Base-by-base conservation (phyloP, 306 rosid genomes). In the Dryas alaskensis region DNA sequence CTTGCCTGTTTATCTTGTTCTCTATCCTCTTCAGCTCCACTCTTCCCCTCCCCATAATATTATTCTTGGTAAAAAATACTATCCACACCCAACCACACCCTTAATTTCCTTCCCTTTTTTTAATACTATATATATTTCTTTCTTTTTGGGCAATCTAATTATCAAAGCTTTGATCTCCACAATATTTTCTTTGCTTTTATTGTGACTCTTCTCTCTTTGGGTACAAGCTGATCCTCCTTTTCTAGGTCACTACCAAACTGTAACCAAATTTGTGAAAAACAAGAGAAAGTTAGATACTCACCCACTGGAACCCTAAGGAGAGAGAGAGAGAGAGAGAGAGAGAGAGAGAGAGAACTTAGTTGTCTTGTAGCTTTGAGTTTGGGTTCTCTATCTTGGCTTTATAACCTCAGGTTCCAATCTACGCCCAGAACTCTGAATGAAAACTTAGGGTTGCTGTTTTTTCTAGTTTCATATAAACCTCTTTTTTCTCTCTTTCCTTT, bases 1-100 rank as follows among this genome's bases (percentile, higher is more conserved):
- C 98, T 39, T 92, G 98, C 81, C 98, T 92, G 96, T 92, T 92
- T 85, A 92, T 90, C 87, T 92, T 92, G 88, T 92, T 92, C 92
- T 92, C 96, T 85, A 90, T 92, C 83, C 98, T 92, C 87, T 88
- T 92, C 84, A 92, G 74, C 84, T 92, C 98, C 46, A 92, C 98
- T 83, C 98, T 88, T 87, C 96, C 96, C 69, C 98, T 92, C 49
- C 98, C 98, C 98, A 92, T 84, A 13, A 80, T 31, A 31, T 31
- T 62, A 67, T 65, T 77, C 51, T 73, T 67, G 67, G 40, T 55
- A 31, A 16, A 39, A 65, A 50, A 43, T 72, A 55, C 71, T 72
- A 62, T 12, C 61, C 58, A 8, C 60, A 62, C 44, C 44, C 10
- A 57, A 46, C 58, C 66, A 69, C 66, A 51, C 59, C 57, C 37